These are phyloP conservation scores for Mortierella sp. DNA, from an alignment of 371 early-diverging fungal species.

Conservation along the genomic window DNA sequence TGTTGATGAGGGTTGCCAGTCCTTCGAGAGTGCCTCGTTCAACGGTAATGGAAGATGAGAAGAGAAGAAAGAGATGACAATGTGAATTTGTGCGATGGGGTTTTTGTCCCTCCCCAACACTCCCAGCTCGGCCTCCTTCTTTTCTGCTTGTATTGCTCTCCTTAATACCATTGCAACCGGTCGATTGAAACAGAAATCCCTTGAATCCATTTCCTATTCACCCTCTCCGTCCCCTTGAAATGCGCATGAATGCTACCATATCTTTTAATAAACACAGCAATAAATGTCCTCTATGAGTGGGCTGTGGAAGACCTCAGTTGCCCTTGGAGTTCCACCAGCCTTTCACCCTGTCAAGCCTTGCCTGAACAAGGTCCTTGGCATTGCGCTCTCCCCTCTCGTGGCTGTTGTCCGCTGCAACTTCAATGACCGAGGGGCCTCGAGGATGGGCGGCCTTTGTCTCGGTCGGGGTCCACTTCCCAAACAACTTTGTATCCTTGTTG, in stretches of 20 bases:
- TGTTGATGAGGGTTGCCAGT: background rate
- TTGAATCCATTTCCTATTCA: background rate
- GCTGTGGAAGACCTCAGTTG: slow-evolving; percentile 3
- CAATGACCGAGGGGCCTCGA: background rate
- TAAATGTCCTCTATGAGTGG: background rate
- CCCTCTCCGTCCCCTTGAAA: background rate
- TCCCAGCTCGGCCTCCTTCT: background rate
- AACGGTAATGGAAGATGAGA: background rate
- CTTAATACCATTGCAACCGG: slow-evolving; percentile 7
- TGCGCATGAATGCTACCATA: background rate
- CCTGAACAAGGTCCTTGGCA: slow-evolving; percentile 33
- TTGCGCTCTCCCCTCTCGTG: slow-evolving; percentile 14
- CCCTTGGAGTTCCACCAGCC: slow-evolving; percentile 39
- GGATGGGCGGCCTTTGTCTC: background rate
- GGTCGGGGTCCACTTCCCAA: slow-evolving; percentile 17
- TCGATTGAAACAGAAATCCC: slow-evolving; percentile 4
- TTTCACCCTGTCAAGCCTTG: slow-evolving; percentile 32
- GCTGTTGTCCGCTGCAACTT: background rate
- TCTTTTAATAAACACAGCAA: too few species aligned
- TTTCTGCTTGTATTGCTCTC: background rate
- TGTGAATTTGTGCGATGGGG: background rate
- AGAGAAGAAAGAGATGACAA: background rate
- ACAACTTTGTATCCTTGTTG: slow-evolving; percentile 41
- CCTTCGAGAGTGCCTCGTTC: background rate
- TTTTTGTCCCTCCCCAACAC: background rate